Base-by-base conservation (phyloP, 768 basidiomycete species). In the Dendrothele bispora region DNA sequence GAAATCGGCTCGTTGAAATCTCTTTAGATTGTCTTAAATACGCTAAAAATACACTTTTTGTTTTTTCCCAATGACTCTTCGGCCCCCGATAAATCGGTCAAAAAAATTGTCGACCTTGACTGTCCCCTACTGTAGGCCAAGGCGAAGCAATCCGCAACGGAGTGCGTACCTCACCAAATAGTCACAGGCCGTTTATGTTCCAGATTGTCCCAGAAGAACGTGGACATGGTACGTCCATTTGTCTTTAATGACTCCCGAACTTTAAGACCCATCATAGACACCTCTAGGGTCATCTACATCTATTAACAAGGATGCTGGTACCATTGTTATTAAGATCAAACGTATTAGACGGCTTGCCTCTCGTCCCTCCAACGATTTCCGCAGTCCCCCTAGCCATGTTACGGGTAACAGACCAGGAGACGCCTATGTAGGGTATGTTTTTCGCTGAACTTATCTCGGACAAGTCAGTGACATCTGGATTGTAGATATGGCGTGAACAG, bases 161-260 rank as follows among this genome's bases (percentile, higher is more conserved):
- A 2, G 64, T 84, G 6, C 70, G 84, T 27, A 74, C 78, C 1
- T 78, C 79, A 4, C 53, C 61, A 3, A 55, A 59, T 1, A 72
- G 75, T 2, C 82, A 86, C 59, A 68, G 80, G 7, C 84, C 84
- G 1, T 88, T 88, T 58, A 53, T 77, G 27, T 88, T 88, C 50
- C 67, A 75, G 40, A 68, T n/a, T 67, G 37, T 63, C 76, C 22
- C 30, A 57, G 15, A 56, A 66, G 21, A 67, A 67, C n/a, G n/a
- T 35, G 52, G 51, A 8, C 22, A 21, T 36, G 61, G 82, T 79
- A 49, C 41, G 68, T 58, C 5, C 30, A 12, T 17, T 28, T 26
- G 39, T 27, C 39, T 49, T 22, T 17, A 7, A 4, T 45, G 20
- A 28, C 3, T 26, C 14, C 7, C 3, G 22, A 14, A 11, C 10